Conservation (phyloP, 2,329 filamentous ascomycete genomes). For the Cladosporium colombiae region DNA sequence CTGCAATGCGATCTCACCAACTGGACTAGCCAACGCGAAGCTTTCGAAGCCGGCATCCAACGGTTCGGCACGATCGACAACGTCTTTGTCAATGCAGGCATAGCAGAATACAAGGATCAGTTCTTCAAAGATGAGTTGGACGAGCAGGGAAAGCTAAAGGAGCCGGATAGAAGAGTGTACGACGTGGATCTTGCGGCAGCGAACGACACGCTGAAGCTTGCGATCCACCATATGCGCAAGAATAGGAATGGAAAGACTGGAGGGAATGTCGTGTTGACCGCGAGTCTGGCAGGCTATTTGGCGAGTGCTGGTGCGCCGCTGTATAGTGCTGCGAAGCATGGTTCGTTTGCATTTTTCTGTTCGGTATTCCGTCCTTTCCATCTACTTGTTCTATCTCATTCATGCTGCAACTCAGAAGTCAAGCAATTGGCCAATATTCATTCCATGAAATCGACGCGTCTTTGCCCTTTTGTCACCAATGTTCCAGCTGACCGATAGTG, state of each 20-base stretch:
- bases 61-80: conserved; percentile 48
- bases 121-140: conserved; percentile 52
- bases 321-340: conserved; percentile 54
- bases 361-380: neutral
- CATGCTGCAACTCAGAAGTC: neutral
- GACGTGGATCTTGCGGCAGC: conserved; percentile 52
- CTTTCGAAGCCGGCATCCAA: conserved; percentile 44
- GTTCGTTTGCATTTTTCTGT: neutral
- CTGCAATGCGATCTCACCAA: conserved; percentile 47
- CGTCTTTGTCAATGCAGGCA: conserved; percentile 54
- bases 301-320: conserved; percentile 50
- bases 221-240: conserved; percentile 49
- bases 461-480: neutral
- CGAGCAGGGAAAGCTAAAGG: conserved; percentile 43
- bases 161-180: conserved; percentile 48
- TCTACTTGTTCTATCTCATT: neutral
- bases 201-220: conserved; percentile 50
- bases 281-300: conserved; percentile 52
- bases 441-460: neutral
- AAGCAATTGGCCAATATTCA: neutral
- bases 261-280: conserved; percentile 51
- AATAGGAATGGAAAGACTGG: conserved; percentile 39
- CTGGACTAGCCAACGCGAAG: conserved; percentile 48
- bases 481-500: neutral
- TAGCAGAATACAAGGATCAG: conserved; percentile 51